phyloP scores from a whole-genome alignment of 805 yeast genomes.

The Saccharomycopsis fodiens region DNA sequence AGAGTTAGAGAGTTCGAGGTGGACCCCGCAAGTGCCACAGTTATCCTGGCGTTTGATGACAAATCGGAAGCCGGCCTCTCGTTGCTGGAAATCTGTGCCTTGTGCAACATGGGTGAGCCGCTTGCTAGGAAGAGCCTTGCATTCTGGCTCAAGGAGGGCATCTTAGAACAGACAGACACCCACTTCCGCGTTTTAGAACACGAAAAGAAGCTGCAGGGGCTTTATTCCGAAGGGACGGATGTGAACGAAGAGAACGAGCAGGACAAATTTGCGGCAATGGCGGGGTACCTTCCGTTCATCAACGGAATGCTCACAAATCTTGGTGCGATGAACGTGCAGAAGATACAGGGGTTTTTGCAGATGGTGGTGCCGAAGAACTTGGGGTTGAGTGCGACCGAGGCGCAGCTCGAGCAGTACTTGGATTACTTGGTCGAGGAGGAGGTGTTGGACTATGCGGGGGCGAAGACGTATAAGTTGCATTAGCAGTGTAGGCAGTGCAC shows the following conservation, averaged over 20 bases:
- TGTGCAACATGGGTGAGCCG: constrained; percentile 37
- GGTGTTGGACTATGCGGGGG: constrained; percentile 25
- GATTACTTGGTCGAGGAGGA: constrained; percentile 38
- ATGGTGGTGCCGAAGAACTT: constrained; percentile 50
- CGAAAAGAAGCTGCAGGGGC: constrained; percentile 19
- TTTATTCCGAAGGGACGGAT: not conserved
- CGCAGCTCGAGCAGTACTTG: constrained; percentile 37
- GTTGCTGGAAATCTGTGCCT: constrained; percentile 28
- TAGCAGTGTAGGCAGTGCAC: too few relatives aligned
- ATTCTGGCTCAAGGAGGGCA: constrained; percentile 60
- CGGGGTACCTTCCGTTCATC: constrained; percentile 40
- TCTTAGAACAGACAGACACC: constrained; percentile 38
- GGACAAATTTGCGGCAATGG: constrained; percentile 23
- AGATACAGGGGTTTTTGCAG: constrained; percentile 46
- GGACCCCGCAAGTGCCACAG: constrained; percentile 62
- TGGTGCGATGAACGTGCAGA: constrained; percentile 39
- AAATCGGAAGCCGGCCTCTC: constrained; percentile 29
- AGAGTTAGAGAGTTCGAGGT: constrained; percentile 39
- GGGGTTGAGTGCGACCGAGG: constrained; percentile 29
- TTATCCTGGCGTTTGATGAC: constrained; percentile 40
- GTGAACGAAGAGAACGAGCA: constrained; percentile 25
- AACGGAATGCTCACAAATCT: constrained; percentile 50
- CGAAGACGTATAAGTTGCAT: constrained; percentile 13
- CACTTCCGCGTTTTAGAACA: constrained; percentile 36
- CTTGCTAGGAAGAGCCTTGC: constrained; percentile 33